These are phyloP conservation scores for Aspergillus tubingensis DNA, from an alignment of 2,329 filamentous ascomycete species.

Conservation along the genomic window DNA sequence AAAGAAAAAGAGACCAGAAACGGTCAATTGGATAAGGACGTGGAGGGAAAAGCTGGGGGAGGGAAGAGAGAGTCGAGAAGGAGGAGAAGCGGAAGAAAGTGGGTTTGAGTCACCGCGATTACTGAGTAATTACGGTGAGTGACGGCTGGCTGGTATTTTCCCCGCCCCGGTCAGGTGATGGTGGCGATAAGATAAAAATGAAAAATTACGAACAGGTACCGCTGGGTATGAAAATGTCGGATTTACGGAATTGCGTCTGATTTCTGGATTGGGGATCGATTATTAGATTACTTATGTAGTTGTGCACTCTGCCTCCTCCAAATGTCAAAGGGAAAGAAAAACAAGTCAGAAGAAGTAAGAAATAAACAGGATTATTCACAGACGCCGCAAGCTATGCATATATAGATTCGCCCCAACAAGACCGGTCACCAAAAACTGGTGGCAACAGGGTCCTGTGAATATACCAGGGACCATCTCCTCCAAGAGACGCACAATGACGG, in stretches of 20 bases:
- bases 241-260: too few relatives aligned
- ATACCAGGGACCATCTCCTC: not conserved
- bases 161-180: slow-evolving; percentile 2
- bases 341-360: not conserved
- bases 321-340: not conserved
- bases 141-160: not conserved
- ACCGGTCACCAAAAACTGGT: too few relatives aligned
- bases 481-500: not conserved
- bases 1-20: not conserved
- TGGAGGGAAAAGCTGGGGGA: not conserved
- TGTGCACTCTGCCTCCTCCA: too few relatives aligned
- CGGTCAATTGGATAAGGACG: not conserved
- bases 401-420: not conserved
- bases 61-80: not conserved
- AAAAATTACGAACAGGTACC: too few relatives aligned
- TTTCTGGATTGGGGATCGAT: not conserved
- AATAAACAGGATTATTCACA: slow-evolving; percentile 8
- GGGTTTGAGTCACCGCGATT: slow-evolving; percentile 1
- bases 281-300: not conserved
- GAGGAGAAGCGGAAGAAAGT: not conserved
- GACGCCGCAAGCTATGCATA: slow-evolving; percentile 33
- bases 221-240: too few relatives aligned
- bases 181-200: slow-evolving; percentile 7
- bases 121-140: not conserved
- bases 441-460: not conserved